Base-by-base conservation (phyloP, 2,329 filamentous ascomycete species). In the Colletotrichum sp. region DNA sequence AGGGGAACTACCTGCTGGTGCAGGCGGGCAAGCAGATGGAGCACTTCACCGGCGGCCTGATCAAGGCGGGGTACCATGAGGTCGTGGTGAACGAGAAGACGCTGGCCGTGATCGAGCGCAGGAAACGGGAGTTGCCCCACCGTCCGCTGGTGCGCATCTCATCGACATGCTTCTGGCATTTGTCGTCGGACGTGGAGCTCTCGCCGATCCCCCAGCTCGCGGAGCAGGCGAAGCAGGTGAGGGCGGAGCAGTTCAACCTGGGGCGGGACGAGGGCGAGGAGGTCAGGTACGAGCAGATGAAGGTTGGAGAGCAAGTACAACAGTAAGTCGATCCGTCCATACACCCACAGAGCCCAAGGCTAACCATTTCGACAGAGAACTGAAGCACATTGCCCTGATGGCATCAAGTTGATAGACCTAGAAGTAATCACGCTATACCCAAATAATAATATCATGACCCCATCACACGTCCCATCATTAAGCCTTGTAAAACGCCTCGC, bases 1-100 rank as follows among this genome's bases (percentile, higher is more conserved):
- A 83, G 5, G 89, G 89, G 5, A 90, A 89, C 79, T 85, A 91
- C 80, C 84, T 92, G 18, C 85, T 92, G 18, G 90, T 92, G 8
- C 90, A 92, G 78, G 90, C 90, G 3, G 90, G 90, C 72, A 91
- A 91, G 84, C 90, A 92, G 83, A 84, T 92, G 70, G 90, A 92
- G 84, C 87, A 92, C 82, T 81, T 90, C 65, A 91, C 90, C 0
- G 90, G 90, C 63, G 90, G 90, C 0, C 86, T 92, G 38, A 84
- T 92, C 81, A 91, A 91, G 80, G 90, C 90, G 2, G 90, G 90
- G 6, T 92, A 85, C 82, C 90, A 92, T 82, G 90, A 92, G 83
- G 90, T 92, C 0, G 87, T 90, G 3, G 88, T 91, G 73, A 91
- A 88, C 79, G 84, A 88, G 9, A 80, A 82, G 76, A 92, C 90